Evolutionary conservation across 257 asterid species (phyloP).

Genomic region (Gentiana dahurica): DNA sequence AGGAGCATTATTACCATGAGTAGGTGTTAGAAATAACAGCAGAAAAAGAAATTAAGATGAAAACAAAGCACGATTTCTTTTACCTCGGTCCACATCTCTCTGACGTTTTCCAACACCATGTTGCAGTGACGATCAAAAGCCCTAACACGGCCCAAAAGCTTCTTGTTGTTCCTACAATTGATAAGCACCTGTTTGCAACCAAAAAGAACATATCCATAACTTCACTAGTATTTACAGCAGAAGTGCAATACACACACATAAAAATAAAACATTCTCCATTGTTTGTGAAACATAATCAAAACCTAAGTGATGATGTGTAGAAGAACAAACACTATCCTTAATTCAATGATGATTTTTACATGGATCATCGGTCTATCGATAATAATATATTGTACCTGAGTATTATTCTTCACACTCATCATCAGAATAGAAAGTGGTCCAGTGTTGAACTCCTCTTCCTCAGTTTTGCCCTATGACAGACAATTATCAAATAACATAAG

Average conservation of each 20-base stretch:
- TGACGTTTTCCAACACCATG: slow-evolving; percentile 86
- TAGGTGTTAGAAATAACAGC: background rate
- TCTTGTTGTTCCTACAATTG: slow-evolving; percentile 68
- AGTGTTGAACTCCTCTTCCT: slow-evolving; percentile 96
- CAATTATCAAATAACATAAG: background rate
- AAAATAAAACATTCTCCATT: background rate
- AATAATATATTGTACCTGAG: slow-evolving; percentile 26
- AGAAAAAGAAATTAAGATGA: background rate
- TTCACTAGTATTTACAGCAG: too few relatives aligned
- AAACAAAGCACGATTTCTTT: background rate
- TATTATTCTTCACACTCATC: slow-evolving; percentile 53
- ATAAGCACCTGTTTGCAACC: slow-evolving; percentile 12
- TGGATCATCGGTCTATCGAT: too few relatives aligned
- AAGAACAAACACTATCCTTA: too few relatives aligned
- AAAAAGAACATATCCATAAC: background rate
- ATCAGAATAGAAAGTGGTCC: slow-evolving; percentile 81
- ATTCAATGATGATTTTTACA: too few relatives aligned
- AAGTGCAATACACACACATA: too few relatives aligned
- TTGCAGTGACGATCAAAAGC: slow-evolving; percentile 92
- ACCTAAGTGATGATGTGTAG: too few relatives aligned
- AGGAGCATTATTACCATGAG: too few relatives aligned
- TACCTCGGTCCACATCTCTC: slow-evolving; percentile 97
- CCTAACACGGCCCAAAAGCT: slow-evolving; percentile 76
- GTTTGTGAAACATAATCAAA: too few relatives aligned
- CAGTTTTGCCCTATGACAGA: slow-evolving; percentile 20